Base-by-base conservation (phyloP, 495 filamentous ascomycete species). In the Tuber calosporum region DNA sequence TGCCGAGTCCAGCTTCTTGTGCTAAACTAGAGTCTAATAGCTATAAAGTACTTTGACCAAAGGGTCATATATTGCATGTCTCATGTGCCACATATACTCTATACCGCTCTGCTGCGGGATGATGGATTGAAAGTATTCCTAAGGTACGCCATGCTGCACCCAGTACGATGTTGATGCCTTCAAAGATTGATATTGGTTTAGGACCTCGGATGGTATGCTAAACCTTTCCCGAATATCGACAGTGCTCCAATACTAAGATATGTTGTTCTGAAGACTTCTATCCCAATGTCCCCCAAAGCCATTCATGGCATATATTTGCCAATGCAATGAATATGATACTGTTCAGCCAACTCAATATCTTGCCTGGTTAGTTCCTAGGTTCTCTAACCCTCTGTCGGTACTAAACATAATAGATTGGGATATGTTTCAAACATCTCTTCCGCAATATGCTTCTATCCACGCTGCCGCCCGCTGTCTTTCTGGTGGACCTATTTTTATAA, bases 41-140 rank as follows among this genome's bases (percentile, higher is more conserved):
- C 53, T 62, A 84, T 94, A 30, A 89, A 88, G 39, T 86, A 95
- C 81, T 95, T 97, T 80, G 86, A 87, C 77, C 88, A 84, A 48
- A 90, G 88, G 78, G 89, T 88, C 15, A 96, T 97, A 66, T 93
- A 91, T 13, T 97, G 94, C 88, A 97, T 97, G 93, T 93, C 92
- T 0, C 88, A 93, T 82, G 85, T 89, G 7, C 94, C 94, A 0
- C 90, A 92, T 68, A 89, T 92, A 69, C 84, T 97, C 34, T 97
- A 96, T 82, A 89, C 93, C 81, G 90, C 90, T 6, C 91, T 94
- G 78, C 83, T 97, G 4, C 91, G 91, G 3, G 86, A 84, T 42
- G 91, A 91, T 81, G 88, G 89, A 7, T 66, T 37, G 70, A 67
- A 36, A 4, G 75, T 72, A 4, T 77, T 77, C 66, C 13, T 62